Evolutionary conservation across 441 rosid genomes (phyloP).

Genomic region (Sinapis alba): DNA sequence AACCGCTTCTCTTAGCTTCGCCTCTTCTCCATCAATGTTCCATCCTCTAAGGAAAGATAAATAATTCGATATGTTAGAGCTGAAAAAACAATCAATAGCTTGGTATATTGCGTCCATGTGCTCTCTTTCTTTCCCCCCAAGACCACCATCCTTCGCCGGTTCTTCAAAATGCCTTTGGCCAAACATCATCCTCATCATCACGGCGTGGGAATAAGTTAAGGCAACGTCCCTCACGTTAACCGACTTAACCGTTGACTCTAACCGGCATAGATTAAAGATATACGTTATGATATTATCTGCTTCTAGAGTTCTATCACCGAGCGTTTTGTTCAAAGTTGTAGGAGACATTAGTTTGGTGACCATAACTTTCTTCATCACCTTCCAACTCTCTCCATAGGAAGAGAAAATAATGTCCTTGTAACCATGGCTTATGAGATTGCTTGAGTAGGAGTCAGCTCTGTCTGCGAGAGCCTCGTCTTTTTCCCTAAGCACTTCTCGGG

Average conservation of each 20-base stretch:
- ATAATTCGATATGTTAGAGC: slow-evolving; percentile 43
- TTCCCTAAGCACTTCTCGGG: slow-evolving; percentile 45
- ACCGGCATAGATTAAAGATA: slow-evolving; percentile 32
- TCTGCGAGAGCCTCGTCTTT: slow-evolving; percentile 43
- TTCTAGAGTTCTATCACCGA: slow-evolving; percentile 44
- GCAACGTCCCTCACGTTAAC: slow-evolving; percentile 37
- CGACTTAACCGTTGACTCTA: neutral
- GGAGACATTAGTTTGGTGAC: slow-evolving; percentile 36
- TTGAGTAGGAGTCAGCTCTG: slow-evolving; percentile 26
- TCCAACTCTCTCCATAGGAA: slow-evolving; percentile 42
- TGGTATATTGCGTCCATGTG: slow-evolving; percentile 43
- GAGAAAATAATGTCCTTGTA: slow-evolving; percentile 10
- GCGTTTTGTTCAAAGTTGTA: slow-evolving; percentile 31
- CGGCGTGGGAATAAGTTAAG: slow-evolving; percentile 38
- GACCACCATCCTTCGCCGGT: slow-evolving; percentile 36
- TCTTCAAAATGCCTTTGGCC: slow-evolving; percentile 40
- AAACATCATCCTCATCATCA: slow-evolving; percentile 46
- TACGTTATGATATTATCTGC: slow-evolving; percentile 50
- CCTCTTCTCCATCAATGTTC: slow-evolving; percentile 42
- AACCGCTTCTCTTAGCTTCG: slow-evolving; percentile 17
- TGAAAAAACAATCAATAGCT: slow-evolving; percentile 24
- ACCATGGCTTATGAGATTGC: slow-evolving; percentile 17
- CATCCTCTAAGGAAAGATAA: slow-evolving; percentile 45
- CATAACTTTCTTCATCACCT: slow-evolving; percentile 45
- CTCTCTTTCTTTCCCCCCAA: slow-evolving; percentile 42